Evolutionary conservation across 2,329 filamentous ascomycete genomes (phyloP).

Genomic region (Truncatella angustata): DNA sequence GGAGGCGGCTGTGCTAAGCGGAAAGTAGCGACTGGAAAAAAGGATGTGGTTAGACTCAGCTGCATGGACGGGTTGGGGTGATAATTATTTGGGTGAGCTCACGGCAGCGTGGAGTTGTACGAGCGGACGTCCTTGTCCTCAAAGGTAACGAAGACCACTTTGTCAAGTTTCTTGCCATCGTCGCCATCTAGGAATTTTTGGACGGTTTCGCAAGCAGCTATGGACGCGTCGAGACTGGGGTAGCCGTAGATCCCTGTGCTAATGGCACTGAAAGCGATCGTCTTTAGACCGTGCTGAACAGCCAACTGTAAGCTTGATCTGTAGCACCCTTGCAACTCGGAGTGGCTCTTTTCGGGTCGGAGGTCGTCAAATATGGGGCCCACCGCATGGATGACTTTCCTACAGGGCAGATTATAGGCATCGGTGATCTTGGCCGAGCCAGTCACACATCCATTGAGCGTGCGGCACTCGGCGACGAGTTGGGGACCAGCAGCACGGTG

Average conservation of each 20-base stretch:
- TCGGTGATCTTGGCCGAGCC: slow-evolving; percentile 81
- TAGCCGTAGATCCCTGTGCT: slow-evolving; percentile 93
- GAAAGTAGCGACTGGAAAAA: slow-evolving; percentile 22
- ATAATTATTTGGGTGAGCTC: too few species aligned
- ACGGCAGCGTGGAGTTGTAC: slow-evolving; percentile 74
- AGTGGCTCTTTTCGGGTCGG: slow-evolving; percentile 39
- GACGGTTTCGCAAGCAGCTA: slow-evolving; percentile 63
- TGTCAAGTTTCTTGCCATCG: slow-evolving; percentile 55
- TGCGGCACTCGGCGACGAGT: slow-evolving; percentile 70
- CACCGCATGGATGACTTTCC: slow-evolving; percentile 85
- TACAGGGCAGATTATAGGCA: slow-evolving; percentile 73
- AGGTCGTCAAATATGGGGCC: slow-evolving; percentile 69
- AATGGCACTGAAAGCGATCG: slow-evolving; percentile 78
- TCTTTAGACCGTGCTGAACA: slow-evolving; percentile 61
- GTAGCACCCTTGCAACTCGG: slow-evolving; percentile 64
- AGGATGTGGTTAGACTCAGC: too few species aligned
- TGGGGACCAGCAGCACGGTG: slow-evolving; percentile 74
- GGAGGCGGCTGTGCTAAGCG: slow-evolving; percentile 16
- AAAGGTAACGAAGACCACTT: slow-evolving; percentile 85
- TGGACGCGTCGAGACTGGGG: slow-evolving; percentile 69
- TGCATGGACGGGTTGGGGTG: too few species aligned
- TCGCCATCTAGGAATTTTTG: slow-evolving; percentile 51
- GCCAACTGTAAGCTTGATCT: slow-evolving; percentile 69
- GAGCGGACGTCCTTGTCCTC: slow-evolving; percentile 71
- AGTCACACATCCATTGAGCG: slow-evolving; percentile 68